Conservation (phyloP, 2,329 filamentous ascomycete species). For the Aspergillus terreus region DNA sequence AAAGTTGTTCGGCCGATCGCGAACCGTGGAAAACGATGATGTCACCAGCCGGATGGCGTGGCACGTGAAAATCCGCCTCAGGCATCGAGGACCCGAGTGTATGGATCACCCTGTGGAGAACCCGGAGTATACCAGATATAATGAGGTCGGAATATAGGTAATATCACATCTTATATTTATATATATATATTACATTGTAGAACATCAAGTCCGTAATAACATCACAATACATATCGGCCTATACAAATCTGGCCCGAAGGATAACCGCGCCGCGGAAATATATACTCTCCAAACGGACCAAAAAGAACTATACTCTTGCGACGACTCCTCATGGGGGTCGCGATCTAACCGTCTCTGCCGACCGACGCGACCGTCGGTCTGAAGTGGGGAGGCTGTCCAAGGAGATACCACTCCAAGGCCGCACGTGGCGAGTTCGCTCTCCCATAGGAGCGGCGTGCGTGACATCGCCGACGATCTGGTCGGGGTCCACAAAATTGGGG, state of each 20-base stretch:
- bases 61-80: too few species aligned
- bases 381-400: constrained; percentile 26
- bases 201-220: neutral
- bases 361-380: constrained; percentile 20
- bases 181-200: too few species aligned
- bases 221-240: too few species aligned
- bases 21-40: too few species aligned
- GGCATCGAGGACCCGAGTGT: too few species aligned
- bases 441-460: constrained; percentile 29
- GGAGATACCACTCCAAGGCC: constrained; percentile 24
- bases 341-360: constrained; percentile 8
- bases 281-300: neutral
- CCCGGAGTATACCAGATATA: too few species aligned
- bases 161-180: too few species aligned
- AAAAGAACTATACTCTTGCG: neutral
- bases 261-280: neutral
- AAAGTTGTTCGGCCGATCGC: too few species aligned
- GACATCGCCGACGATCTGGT: constrained; percentile 35
- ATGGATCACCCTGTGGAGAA: too few species aligned
- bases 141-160: too few species aligned
- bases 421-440: constrained; percentile 10
- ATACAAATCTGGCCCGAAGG: too few species aligned
- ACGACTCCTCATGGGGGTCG: constrained; percentile 14
- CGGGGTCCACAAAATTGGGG: constrained; percentile 40
- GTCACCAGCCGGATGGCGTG: too few species aligned